Evolutionary conservation across 306 rosid genomes (phyloP).

Genomic region (Quercus alba): DNA sequence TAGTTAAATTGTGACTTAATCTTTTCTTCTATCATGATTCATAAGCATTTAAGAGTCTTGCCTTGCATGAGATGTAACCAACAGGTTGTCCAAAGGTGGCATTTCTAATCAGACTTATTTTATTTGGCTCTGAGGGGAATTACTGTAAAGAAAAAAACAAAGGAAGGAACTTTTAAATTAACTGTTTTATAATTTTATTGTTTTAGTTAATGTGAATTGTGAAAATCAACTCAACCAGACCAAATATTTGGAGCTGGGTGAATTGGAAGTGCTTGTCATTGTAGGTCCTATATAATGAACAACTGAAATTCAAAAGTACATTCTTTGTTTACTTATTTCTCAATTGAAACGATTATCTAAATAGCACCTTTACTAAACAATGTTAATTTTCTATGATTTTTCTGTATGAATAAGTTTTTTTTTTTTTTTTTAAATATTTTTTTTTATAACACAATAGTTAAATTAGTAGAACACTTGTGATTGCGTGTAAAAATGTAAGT

Average conservation of each 20-base stretch:
- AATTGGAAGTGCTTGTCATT: neutral
- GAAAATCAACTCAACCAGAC: neutral
- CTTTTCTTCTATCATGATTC: neutral
- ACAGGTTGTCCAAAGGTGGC: neutral
- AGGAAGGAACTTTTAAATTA: neutral
- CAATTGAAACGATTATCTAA: neutral
- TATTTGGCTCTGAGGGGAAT: neutral
- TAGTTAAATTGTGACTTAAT: neutral
- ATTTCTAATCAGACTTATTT: neutral
- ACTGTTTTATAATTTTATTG: neutral
- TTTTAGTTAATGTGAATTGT: neutral
- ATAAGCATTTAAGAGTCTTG: neutral
- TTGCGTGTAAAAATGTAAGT: too few species aligned
- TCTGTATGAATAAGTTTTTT: too few species aligned
- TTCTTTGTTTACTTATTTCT: neutral
- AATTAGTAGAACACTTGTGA: too few species aligned
- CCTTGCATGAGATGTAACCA: neutral
- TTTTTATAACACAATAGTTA: too few species aligned
- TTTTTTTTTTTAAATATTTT: too few species aligned
- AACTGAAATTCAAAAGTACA: neutral
- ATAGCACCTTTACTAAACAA: too few species aligned
- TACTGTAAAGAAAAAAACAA: too few species aligned
- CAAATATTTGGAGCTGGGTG: neutral
- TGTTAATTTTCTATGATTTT: too few species aligned
- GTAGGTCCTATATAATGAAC: neutral